phyloP scores from a whole-genome alignment of 768 basidiomycete genomes.

The Coprinellus micaceus region DNA sequence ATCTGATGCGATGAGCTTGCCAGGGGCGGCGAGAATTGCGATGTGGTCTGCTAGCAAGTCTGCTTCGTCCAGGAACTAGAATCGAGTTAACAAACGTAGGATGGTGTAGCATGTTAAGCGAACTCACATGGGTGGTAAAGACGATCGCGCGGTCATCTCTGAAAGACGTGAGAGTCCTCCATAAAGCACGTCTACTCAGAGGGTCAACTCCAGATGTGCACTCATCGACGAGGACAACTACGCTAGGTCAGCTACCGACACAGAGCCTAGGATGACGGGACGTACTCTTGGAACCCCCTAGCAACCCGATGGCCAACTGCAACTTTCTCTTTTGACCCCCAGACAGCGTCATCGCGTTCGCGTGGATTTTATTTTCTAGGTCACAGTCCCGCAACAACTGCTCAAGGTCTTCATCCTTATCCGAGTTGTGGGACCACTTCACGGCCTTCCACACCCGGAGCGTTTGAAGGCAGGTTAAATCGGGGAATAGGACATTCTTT shows the following conservation, averaged over 20 bases:
- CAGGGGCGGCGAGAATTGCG: slow-evolving; percentile 71
- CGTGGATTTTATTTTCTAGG: slow-evolving; percentile 62
- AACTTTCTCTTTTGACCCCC: slow-evolving; percentile 84
- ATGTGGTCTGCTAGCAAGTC: slow-evolving; percentile 76
- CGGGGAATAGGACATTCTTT: slow-evolving; percentile 79
- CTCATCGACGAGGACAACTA: slow-evolving; percentile 60
- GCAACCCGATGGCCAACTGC: slow-evolving; percentile 75
- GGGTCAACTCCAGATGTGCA: slow-evolving; percentile 84
- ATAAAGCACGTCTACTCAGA: slow-evolving; percentile 70
- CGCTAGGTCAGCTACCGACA: no score
- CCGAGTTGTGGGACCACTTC: slow-evolving; percentile 52
- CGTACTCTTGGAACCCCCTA: slow-evolving; percentile 70
- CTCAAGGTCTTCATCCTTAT: slow-evolving; percentile 52
- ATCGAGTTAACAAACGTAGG: background rate
- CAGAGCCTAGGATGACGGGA: no score
- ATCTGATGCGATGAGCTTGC: slow-evolving; percentile 69
- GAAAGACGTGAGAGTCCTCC: slow-evolving; percentile 68
- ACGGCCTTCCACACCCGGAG: slow-evolving; percentile 69
- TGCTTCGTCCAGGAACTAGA: slow-evolving; percentile 72
- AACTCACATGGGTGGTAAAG: slow-evolving; percentile 72
- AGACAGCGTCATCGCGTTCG: slow-evolving; percentile 62
- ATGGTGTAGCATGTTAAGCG: background rate
- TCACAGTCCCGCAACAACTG: slow-evolving; percentile 72
- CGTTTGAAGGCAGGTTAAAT: slow-evolving; percentile 73
- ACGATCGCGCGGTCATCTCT: slow-evolving; percentile 65